Evolutionary conservation across 805 yeast genomes (phyloP), one percentile per base, ranked within the genome.

Genomic region (Pichia phayaonensis): DNA sequence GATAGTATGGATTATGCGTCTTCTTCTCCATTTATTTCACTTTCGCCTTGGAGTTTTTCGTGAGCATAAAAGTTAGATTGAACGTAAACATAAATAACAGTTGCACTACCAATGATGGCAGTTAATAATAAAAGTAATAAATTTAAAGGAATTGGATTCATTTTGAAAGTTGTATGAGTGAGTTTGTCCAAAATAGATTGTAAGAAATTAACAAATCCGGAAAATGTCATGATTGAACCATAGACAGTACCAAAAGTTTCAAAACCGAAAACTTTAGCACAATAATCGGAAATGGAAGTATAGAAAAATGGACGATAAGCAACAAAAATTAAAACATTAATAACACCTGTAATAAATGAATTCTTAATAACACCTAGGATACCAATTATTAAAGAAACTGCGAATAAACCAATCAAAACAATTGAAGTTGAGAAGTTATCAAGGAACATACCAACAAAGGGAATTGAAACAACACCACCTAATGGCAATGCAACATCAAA

Each of bases 241-340:
- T 79, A 79, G 27, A 79, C 73, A 1, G 80, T 75, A 40, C 85
- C 83, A 61, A 79, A 76, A 12, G 83, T 77, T 58, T 78, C 81
- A 55, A 76, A 73, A 1, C 85, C 84, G 61, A 80, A 81, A 45
- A 77, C 81, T 61, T 81, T 82, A 26, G 85, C 81, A 59, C 83
- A 78, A 59, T 71, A 75, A 59, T 78, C 83, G 3, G 79, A 73
- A 39, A 78, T 67, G 2, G 80, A 69, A n/a, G 83, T 77, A 60
- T 78, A 78, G 63, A 76, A 78, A 56, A 78, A 76, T 38, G 83
- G 83, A 61, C 83, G 70, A 66, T 74, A 78, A 38, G 69, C 71
- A 38, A 76, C 81, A 60, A 78, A 78, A 20, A 77, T 47, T 39
- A 71, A 59, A 29, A 78, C 74, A 54, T 76, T 73, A 45, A 75